Percentiles rank a stretch among this genome's conserved stretches.
Evolutionary conservation across 2,329 filamentous ascomycete genomes (phyloP).

Genomic region (Lachnum nothofagi): DNA sequence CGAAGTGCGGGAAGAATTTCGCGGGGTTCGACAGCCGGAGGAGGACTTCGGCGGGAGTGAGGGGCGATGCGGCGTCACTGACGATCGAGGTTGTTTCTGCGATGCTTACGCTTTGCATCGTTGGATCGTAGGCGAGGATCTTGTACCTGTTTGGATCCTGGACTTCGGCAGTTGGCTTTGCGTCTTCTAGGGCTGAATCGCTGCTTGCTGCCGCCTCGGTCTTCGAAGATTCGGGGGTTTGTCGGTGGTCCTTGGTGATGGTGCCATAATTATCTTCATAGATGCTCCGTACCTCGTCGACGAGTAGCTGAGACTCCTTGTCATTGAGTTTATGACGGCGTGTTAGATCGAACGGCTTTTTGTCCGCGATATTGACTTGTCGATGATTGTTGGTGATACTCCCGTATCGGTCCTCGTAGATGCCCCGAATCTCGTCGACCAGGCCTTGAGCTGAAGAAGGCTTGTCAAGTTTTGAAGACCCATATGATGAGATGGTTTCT

Average conservation of each 20-base stretch:
- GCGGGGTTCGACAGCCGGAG: constrained; percentile 56
- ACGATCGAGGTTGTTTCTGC: constrained; percentile 57
- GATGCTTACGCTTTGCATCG: constrained; percentile 50
- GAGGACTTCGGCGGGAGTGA: constrained; percentile 57
- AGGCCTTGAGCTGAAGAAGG: neutral
- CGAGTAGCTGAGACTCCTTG: constrained; percentile 32
- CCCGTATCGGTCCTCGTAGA: constrained; percentile 35
- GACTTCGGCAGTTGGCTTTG: neutral
- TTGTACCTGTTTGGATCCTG: constrained; percentile 47
- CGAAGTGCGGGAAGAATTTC: constrained; percentile 61
- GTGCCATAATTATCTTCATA: constrained; percentile 34
- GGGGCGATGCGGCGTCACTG: constrained; percentile 42
- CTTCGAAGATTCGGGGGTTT: constrained; percentile 12
- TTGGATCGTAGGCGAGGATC: constrained; percentile 60
- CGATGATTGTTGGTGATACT: constrained; percentile 32
- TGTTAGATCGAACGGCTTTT: no score
- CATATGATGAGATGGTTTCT: constrained; percentile 12
- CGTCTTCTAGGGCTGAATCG: neutral
- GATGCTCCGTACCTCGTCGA: constrained; percentile 36
- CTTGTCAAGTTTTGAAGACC: neutral
- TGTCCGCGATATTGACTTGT: no score
- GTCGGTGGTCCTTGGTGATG: constrained; percentile 33
- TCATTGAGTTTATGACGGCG: constrained; percentile 23
- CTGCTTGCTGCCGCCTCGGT: neutral
- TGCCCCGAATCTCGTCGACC: constrained; percentile 36